Conservation (phyloP, 1,139 yeast genomes). For the Scheffersomyces segobiensis region DNA sequence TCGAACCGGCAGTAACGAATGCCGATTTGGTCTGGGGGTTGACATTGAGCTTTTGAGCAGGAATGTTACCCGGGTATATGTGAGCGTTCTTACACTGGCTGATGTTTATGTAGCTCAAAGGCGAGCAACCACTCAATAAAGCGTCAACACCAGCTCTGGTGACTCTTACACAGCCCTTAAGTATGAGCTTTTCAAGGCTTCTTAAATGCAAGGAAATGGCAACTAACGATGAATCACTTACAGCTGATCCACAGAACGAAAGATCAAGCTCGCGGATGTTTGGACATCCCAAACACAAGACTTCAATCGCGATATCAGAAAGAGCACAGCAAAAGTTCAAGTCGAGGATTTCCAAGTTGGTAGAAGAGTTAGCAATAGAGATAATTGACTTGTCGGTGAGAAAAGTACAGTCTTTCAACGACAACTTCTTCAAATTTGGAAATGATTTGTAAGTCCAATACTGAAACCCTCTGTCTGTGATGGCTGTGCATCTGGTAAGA, state of each 20-base stretch:
- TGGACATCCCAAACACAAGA: constrained; percentile 65
- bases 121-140: constrained; percentile 56
- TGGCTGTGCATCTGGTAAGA: constrained; percentile 73
- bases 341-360: constrained; percentile 55
- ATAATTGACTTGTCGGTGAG: constrained; percentile 65
- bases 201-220: constrained; percentile 60
- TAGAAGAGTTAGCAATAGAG: constrained; percentile 62
- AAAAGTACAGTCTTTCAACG: constrained; percentile 72
- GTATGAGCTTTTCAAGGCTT: constrained; percentile 46
- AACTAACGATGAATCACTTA: constrained; percentile 66
- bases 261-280: constrained; percentile 53
- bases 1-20: constrained; percentile 57
- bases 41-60: constrained; percentile 55
- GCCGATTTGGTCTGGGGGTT: constrained; percentile 56
- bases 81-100: constrained; percentile 70
- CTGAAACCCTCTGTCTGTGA: constrained; percentile 72
- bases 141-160: constrained; percentile 76
- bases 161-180: constrained; percentile 73
- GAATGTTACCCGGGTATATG: constrained; percentile 55
- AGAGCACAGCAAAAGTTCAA: constrained; percentile 75
- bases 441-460: constrained; percentile 61
- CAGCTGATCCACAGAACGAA: constrained; percentile 79
- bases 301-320: constrained; percentile 67
- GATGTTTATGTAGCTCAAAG: constrained; percentile 54
- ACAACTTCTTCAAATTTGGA: constrained; percentile 51